Evolutionary conservation across 139 green algal genomes (phyloP), one percentile per base, ranked within the genome.

Genomic region (Spirogloea muscicola): DNA sequence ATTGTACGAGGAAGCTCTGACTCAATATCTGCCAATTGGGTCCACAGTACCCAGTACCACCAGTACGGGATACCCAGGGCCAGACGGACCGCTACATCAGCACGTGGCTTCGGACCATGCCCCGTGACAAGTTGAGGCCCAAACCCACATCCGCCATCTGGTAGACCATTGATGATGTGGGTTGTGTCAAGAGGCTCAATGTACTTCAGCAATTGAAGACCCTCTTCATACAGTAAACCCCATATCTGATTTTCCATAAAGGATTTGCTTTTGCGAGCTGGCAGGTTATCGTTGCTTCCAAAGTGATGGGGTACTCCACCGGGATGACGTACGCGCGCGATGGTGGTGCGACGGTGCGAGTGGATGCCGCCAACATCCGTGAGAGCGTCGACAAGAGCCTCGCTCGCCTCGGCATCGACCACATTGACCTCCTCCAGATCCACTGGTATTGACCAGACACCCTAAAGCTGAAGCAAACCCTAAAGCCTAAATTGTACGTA

Each of bases 401-500:
- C 44, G 7, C 72, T 59, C 70, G 90, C 9, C 77, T 93, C 27
- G 59, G 74, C 21, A 89, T 85, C 0, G 91, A 96, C 71, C 67
- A 96, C 72, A 79, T 97, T 7, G 92, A 97, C 78, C 70, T 97
- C 49, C 82, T 96, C 42, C 91, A 96, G 82, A 77, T 91, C 10
- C 83, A 88, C 61, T 88, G 80, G 83, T 86, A 34, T 60, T n/a
- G n/a, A n/a, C n/a, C n/a, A n/a, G n/a, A n/a, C n/a, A n/a, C n/a
- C n/a, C n/a, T n/a, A n/a, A n/a, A n/a, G n/a, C n/a, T n/a, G n/a
- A n/a, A n/a, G n/a, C n/a, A n/a, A n/a, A n/a, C n/a, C n/a, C n/a
- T n/a, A n/a, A n/a, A n/a, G n/a, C n/a, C n/a, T n/a, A n/a, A n/a
- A n/a, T n/a, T n/a, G n/a, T n/a, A n/a, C n/a, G n/a, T n/a, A n/a